Base-by-base conservation (phyloP, 495 filamentous ascomycete genomes). In the Aspergillus funiculosus region DNA sequence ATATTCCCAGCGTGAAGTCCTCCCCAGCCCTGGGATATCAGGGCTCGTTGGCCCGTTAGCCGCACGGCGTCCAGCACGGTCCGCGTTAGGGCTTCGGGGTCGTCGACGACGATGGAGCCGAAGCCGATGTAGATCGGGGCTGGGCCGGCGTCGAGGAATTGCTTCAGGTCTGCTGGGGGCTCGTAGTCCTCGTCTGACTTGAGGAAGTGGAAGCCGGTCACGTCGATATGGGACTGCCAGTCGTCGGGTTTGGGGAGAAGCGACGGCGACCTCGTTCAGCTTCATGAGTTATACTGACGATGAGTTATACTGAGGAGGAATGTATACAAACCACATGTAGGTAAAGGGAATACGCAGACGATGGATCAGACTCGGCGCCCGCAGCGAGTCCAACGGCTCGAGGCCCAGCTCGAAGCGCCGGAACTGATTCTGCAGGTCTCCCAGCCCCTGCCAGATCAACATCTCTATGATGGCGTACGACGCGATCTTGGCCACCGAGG, bases 1-100 rank as follows among this genome's bases (percentile, higher is more conserved):
- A 82, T 54, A 0, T 49, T 30, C 32, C 87, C 80, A 0, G 73
- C 77, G 17, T 85, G 86, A 3, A 91, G 58, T 0, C 82, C 82
- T 22, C 86, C 83, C 87, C 87, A 92, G 11, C 87, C 86, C 54
- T 86, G 85, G 0, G 85, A 89, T 2, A 94, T 76, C 0, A 94
- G 61, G 2, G 85, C 87, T 15, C 87, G 75, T 11, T 85, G 79
- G 2, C 85, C 85, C 1, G 77, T 70, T 21, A 69, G 67, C 34
- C 74, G 62, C 4, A 89, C 72, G 1, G 84, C 86, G 18, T 85
- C 77, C 26, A 88, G 83, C 2, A 91, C 80, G 21, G 75, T 70
- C 22, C 66, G 69, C 0, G 85, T 89, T 51, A 91, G 66, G 1
- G 58, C 73, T 47, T 81, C 68, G 0, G 82, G 84, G 46, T 91